Evolutionary conservation across 805 yeast genomes (phyloP).

Genomic region (Limtongia smithiae): DNA sequence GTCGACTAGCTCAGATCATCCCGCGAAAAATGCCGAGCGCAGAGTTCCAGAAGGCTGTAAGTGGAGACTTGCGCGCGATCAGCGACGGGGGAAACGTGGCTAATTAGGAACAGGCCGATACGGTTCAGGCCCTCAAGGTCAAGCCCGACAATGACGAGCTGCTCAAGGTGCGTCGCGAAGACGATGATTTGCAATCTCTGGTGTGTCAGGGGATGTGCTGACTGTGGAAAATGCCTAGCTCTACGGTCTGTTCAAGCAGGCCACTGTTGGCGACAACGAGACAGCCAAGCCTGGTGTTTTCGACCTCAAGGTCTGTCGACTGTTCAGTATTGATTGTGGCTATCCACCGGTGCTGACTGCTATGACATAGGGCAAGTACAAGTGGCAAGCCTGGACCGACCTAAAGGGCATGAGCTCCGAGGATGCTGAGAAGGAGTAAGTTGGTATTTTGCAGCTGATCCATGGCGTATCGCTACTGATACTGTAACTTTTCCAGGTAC

Average conservation of each 20-base stretch:
- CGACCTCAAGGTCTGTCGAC: constrained; percentile 57
- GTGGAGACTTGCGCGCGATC: no score
- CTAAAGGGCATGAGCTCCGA: constrained; percentile 80
- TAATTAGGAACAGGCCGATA: constrained; percentile 57
- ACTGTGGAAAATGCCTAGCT: constrained; percentile 44
- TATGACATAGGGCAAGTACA: constrained; percentile 64
- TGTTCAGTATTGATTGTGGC: background rate
- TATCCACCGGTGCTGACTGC: background rate
- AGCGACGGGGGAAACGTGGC: no score
- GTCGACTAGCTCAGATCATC: no score
- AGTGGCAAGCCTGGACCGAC: constrained; percentile 96
- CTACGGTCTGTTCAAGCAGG: constrained; percentile 94
- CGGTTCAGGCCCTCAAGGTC: constrained; percentile 67
- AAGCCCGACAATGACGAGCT: constrained; percentile 87
- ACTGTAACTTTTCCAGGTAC: constrained; percentile 33
- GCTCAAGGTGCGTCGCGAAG: constrained; percentile 48
- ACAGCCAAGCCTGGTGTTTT: constrained; percentile 87
- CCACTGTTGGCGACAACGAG: constrained; percentile 90
- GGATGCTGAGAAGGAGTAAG: constrained; percentile 77
- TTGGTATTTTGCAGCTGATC: constrained; percentile 6
- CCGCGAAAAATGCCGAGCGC: constrained; percentile 45
- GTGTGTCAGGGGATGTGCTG: no score
- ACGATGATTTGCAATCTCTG: no score
- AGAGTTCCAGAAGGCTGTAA: constrained; percentile 44
- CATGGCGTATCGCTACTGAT: no score